These are phyloP conservation scores for Ephemerocybe angulata DNA, from an alignment of 768 basidiomycete genomes.

Conservation along the genomic window DNA sequence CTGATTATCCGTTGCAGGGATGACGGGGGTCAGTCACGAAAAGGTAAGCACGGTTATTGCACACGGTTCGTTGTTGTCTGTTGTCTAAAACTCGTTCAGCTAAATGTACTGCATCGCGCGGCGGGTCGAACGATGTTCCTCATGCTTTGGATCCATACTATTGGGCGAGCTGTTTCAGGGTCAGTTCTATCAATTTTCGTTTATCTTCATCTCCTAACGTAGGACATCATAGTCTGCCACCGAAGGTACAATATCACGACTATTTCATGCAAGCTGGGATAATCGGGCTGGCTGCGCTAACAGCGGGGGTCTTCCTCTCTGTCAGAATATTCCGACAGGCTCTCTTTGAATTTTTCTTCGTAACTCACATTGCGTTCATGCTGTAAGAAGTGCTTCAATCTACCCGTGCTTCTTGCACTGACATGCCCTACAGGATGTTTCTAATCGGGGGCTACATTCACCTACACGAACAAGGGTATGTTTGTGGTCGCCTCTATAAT, in stretches of 20 bases:
- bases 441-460: constrained; percentile 38
- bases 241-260: constrained; percentile 32
- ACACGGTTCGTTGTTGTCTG: neutral
- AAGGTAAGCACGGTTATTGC: constrained; percentile 31
- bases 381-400: constrained; percentile 21
- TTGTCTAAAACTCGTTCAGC: constrained; percentile 19
- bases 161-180: constrained; percentile 27
- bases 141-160: constrained; percentile 43
- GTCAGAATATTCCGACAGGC: constrained; percentile 35
- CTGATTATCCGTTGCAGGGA: constrained; percentile 24
- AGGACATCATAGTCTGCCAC: constrained; percentile 27
- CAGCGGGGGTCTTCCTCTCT: constrained; percentile 34
- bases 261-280: constrained; percentile 34
- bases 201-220: neutral
- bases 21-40: constrained; percentile 55
- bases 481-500: constrained; percentile 8
- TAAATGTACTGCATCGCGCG: constrained; percentile 45
- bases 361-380: constrained; percentile 28
- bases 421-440: constrained; percentile 32
- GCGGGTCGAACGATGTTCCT: constrained; percentile 39
- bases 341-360: constrained; percentile 42
- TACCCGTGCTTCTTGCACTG: constrained; percentile 16
- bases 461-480: constrained; percentile 26
- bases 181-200: constrained; percentile 10
- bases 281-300: constrained; percentile 30